Percentiles rank a stretch among this genome's conserved stretches.
Conservation (phyloP, 106 monocot genomes). For the Hemerocallis citrina region DNA sequence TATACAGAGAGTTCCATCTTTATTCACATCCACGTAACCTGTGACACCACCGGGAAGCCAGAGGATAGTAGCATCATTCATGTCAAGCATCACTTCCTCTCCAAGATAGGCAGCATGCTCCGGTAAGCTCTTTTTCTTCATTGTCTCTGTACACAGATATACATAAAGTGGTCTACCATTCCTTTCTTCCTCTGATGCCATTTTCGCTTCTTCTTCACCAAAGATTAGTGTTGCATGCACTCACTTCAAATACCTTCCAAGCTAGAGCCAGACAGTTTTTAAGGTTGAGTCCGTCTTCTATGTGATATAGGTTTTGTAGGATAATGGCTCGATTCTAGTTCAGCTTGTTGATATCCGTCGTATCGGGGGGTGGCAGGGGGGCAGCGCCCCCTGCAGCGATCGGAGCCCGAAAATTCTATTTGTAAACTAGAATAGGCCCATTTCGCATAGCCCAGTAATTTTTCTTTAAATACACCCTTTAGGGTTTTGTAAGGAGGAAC, state of each 20-base stretch:
- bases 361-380: no score
- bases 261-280: conserved; percentile 71
- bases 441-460: no score
- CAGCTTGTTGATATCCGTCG: no score
- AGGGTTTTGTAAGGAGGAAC: no score
- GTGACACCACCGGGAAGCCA: conserved; percentile 96
- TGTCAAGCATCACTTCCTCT: conserved; percentile 73
- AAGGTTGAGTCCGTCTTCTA: conserved; percentile 55
- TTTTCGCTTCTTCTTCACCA: conserved; percentile 8
- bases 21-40: conserved; percentile 70
- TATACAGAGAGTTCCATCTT: conserved; percentile 75
- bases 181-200: neutral
- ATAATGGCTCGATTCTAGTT: no score
- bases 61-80: conserved; percentile 73
- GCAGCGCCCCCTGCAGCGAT: no score
- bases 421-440: no score
- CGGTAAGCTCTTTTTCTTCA: conserved; percentile 84
- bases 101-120: conserved; percentile 49
- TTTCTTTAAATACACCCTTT: no score
- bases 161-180: conserved; percentile 38
- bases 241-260: conserved; percentile 87
- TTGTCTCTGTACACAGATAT: conserved; percentile 77
- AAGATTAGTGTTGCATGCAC: conserved; percentile 72
- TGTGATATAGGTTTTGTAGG: conserved; percentile 80
- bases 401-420: no score